A percentile compares a stretch with the other conserved stretches of the same genome.
These are phyloP conservation scores for Cladosporium colombiae DNA, from an alignment of 2,329 filamentous ascomycete species.

Conservation along the genomic window DNA sequence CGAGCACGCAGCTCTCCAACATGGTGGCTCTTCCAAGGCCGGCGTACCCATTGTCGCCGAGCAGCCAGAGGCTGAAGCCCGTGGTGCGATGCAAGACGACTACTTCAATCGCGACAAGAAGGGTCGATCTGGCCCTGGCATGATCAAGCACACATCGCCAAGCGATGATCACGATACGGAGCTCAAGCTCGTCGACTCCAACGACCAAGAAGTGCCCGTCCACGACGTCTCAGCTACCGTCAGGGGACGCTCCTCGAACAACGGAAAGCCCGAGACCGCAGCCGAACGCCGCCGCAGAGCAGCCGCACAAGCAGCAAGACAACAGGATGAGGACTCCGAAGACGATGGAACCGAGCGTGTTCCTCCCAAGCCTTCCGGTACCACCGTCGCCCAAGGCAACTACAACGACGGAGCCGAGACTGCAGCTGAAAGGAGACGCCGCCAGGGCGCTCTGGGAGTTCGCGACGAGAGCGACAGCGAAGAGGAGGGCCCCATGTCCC, in stretches of 20 bases:
- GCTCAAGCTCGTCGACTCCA: constrained; percentile 48
- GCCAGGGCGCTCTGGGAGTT: constrained; percentile 72
- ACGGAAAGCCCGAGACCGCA: constrained; percentile 35
- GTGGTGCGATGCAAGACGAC: background rate
- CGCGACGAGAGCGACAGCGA: constrained; percentile 48
- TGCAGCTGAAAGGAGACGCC: constrained; percentile 70
- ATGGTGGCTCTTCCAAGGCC: constrained; percentile 14
- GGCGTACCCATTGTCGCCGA: constrained; percentile 29
- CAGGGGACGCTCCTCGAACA: constrained; percentile 14
- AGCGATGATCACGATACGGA: constrained; percentile 39
- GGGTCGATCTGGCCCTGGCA: background rate
- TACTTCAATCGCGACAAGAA: constrained; percentile 5
- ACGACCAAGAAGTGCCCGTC: constrained; percentile 50
- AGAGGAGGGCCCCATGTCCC: constrained; percentile 45
- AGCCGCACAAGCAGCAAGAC: constrained; percentile 17
- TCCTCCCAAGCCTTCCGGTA: constrained; percentile 28
- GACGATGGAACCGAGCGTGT: constrained; percentile 43
- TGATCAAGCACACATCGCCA: background rate
- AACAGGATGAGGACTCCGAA: constrained; percentile 39
- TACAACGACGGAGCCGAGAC: constrained; percentile 59
- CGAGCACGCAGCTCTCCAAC: constrained; percentile 29
- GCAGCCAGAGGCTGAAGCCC: constrained; percentile 25
- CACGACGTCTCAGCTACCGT: constrained; percentile 44
- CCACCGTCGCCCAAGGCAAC: constrained; percentile 18
- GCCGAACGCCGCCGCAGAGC: constrained; percentile 48